Evolutionary conservation across 805 yeast genomes (phyloP).

Genomic region (Candida methanosorbosa): DNA sequence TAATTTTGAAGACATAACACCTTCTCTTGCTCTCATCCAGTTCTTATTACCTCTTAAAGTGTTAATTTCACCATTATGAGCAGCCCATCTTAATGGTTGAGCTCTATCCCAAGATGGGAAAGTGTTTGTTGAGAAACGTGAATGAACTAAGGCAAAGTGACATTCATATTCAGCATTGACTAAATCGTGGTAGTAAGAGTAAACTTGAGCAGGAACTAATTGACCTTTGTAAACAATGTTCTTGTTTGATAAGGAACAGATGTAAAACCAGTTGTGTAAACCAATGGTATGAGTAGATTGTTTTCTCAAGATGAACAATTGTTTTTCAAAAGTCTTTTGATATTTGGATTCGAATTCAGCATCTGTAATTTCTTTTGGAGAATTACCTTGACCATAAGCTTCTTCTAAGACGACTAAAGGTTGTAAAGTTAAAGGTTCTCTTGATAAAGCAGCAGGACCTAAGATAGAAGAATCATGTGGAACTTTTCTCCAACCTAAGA

Average conservation of each 20-base stretch:
- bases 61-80: slow-evolving; percentile 98
- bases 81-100: slow-evolving; percentile 94
- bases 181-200: slow-evolving; percentile 88
- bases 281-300: slow-evolving; percentile 89
- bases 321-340: slow-evolving; percentile 68
- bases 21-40: slow-evolving; percentile 99
- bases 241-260: slow-evolving; percentile 81
- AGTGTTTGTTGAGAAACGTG: slow-evolving; percentile 95
- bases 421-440: slow-evolving; percentile 88
- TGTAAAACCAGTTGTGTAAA: slow-evolving; percentile 94
- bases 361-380: slow-evolving; percentile 26
- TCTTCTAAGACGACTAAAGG: slow-evolving; percentile 77
- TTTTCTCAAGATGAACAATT: slow-evolving; percentile 78
- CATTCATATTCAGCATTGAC: slow-evolving; percentile 88
- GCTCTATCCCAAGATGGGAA: slow-evolving; percentile 99
- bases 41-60: slow-evolving; percentile 96
- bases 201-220: slow-evolving; percentile 93
- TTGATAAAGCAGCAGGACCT: slow-evolving; percentile 89
- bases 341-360: slow-evolving; percentile 48
- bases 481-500: slow-evolving; percentile 90
- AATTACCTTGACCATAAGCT: slow-evolving; percentile 31
- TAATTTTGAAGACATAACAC: slow-evolving; percentile 80
- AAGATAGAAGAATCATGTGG: slow-evolving; percentile 91
- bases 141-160: slow-evolving; percentile 93
- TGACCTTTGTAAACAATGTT: slow-evolving; percentile 97